Evolutionary conservation across 192 early-diverging fungal species (phyloP).

Genomic region (Fimicolochytrium jonesii): DNA sequence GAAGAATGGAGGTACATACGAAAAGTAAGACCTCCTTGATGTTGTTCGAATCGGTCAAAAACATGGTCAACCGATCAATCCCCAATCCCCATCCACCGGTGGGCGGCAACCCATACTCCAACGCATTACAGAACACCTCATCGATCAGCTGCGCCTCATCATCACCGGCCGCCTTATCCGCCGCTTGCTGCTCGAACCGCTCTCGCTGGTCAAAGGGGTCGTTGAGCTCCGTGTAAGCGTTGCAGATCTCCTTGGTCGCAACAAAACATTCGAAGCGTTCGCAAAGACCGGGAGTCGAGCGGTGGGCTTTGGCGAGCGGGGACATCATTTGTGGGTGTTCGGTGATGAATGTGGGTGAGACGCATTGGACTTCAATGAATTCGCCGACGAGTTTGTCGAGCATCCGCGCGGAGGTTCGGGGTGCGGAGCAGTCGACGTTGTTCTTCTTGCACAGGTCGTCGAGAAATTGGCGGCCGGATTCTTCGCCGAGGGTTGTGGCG

Average conservation of each 20-base stretch:
- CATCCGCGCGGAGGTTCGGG: conserved; percentile 86
- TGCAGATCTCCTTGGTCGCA: conserved; percentile 98
- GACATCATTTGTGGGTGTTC: conserved; percentile 99
- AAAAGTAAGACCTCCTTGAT: conserved; percentile 88
- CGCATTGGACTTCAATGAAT: conserved; percentile 48
- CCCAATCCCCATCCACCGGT: conserved; percentile 83
- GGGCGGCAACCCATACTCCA: conserved; percentile 97
- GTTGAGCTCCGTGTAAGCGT: conserved; percentile 99
- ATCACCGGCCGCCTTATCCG: conserved; percentile 95
- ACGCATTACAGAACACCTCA: conserved; percentile 92
- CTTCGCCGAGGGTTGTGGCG: conserved; percentile 73
- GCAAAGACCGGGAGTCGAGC: conserved; percentile 82
- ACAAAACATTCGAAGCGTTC: conserved; percentile 99
- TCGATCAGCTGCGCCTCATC: conserved; percentile 98
- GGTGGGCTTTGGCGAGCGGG: conserved; percentile 95
- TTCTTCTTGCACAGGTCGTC: conserved; percentile 90
- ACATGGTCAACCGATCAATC: conserved; percentile 96
- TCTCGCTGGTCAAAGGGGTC: conserved; percentile 99
- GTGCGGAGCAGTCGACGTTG: conserved; percentile 90
- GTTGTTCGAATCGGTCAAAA: conserved; percentile 96
- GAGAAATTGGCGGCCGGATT: conserved; percentile 85
- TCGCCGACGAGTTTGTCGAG: conserved; percentile 81
- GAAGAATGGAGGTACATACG: conserved; percentile 29
- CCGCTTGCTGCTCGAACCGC: conserved; percentile 95
- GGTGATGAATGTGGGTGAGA: conserved; percentile 88